Conservation (phyloP, 345 rosid species). For the Ailanthus altissimus region DNA sequence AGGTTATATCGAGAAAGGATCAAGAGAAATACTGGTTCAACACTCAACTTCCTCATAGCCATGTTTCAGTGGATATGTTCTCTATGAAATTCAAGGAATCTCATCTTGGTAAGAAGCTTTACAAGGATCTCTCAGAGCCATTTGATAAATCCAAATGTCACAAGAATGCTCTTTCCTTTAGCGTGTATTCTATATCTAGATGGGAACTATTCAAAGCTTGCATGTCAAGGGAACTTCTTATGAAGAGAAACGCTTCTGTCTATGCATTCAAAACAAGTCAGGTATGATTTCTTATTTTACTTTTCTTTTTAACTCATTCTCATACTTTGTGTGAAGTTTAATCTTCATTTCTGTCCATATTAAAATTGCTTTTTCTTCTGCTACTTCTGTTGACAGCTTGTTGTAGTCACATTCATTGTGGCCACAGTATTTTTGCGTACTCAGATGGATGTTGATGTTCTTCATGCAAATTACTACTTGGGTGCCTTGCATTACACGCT, state of each 20-base stretch:
- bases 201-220: too few species aligned
- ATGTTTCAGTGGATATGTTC: constrained; percentile 43
- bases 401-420: background rate
- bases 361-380: too few species aligned
- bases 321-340: too few species aligned
- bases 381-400: constrained; percentile 36
- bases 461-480: constrained; percentile 41
- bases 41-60: constrained; percentile 32
- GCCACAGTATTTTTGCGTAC: background rate
- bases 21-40: constrained; percentile 58
- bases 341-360: background rate
- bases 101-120: constrained; percentile 35
- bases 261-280: constrained; percentile 44
- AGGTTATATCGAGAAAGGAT: constrained; percentile 70
- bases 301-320: too few species aligned
- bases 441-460: background rate
- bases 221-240: constrained; percentile 46
- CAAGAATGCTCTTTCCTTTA: constrained; percentile 30
- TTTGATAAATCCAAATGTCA: constrained; percentile 27
- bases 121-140: constrained; percentile 37
- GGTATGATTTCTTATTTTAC: background rate
- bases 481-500: constrained; percentile 50
- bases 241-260: constrained; percentile 47
- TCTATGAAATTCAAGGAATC: constrained; percentile 40
- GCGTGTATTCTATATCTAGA: too few species aligned